phyloP scores from a whole-genome alignment of 345 rosid genomes.

The Hirschfeldia incana region DNA sequence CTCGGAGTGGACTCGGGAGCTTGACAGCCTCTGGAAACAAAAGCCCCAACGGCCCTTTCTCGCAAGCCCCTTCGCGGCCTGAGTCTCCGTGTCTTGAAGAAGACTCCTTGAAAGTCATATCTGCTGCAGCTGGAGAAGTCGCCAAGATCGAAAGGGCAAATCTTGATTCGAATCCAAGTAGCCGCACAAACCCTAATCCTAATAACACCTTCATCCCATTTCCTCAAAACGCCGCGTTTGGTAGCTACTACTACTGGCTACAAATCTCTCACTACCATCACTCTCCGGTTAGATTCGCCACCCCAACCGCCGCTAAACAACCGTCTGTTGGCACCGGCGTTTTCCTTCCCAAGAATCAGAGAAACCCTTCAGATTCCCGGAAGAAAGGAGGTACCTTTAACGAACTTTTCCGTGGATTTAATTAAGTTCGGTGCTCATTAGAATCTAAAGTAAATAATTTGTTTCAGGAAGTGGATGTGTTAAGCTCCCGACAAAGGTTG shows the following conservation, averaged over 20 bases:
- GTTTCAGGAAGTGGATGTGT: conserved; percentile 36
- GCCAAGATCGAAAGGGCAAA: conserved; percentile 53
- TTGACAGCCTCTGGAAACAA: neutral
- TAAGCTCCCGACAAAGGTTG: conserved; percentile 51
- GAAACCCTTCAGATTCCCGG: conserved; percentile 45
- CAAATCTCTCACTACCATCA: neutral
- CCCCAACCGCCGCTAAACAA: conserved; percentile 43
- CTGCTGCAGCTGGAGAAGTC: conserved; percentile 74
- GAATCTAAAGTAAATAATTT: neutral
- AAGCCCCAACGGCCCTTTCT: conserved; percentile 57
- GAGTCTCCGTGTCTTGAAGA: conserved; percentile 47
- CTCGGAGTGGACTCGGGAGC: conserved; percentile 52
- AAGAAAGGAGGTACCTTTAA: conserved; percentile 60
- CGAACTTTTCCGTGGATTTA: neutral
- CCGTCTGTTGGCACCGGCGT: conserved; percentile 80
- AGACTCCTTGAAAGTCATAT: conserved; percentile 59
- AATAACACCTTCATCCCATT: neutral
- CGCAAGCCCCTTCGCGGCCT: conserved; percentile 57
- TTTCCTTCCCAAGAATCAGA: conserved; percentile 68
- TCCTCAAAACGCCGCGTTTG: conserved; percentile 28
- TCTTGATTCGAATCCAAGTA: conserved; percentile 18
- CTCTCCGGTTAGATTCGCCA: neutral
- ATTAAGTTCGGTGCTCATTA: neutral
- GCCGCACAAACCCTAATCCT: conserved; percentile 28
- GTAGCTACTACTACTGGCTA: conserved; percentile 17